phyloP scores from a whole-genome alignment of 768 basidiomycete genomes.

The Auricularia auricula-judae region DNA sequence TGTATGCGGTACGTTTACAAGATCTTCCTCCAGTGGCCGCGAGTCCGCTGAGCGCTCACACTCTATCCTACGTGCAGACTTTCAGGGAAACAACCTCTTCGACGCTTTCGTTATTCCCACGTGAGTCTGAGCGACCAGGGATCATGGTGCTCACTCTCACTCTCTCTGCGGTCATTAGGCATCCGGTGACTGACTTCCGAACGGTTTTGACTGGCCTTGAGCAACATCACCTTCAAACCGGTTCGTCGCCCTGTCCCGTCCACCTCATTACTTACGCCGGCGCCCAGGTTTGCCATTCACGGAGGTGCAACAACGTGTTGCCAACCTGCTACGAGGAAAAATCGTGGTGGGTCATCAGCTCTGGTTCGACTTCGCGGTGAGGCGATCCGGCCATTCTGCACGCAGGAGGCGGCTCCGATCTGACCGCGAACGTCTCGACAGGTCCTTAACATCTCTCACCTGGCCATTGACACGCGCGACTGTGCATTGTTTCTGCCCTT shows the following conservation, averaged over 20 bases:
- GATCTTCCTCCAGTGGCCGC: constrained; percentile 1
- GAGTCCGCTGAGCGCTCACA: constrained; percentile 11
- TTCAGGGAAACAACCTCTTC: constrained; percentile 31
- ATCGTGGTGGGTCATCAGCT: constrained; percentile 46
- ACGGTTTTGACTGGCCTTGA: constrained; percentile 49
- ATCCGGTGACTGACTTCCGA: constrained; percentile 62
- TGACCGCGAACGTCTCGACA: constrained; percentile 12
- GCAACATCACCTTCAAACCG: constrained; percentile 27
- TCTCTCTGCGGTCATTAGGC: constrained; percentile 20
- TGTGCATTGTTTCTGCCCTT: constrained; percentile 78
- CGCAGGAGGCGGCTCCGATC: not conserved
- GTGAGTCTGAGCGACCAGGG: constrained; percentile 21
- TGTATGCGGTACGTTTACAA: not conserved
- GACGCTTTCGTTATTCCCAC: constrained; percentile 46
- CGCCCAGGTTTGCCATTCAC: constrained; percentile 36
- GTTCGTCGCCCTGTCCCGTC: constrained; percentile 15
- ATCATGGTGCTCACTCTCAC: not conserved
- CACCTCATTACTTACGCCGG: not conserved
- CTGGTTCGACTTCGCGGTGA: constrained; percentile 43
- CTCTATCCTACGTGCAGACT: constrained; percentile 44
- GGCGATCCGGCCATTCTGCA: constrained; percentile 9
- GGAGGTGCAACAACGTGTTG: constrained; percentile 34
- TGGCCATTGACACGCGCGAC: constrained; percentile 54
- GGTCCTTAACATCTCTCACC: constrained; percentile 42
- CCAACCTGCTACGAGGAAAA: constrained; percentile 31